Evolutionary conservation across 805 yeast genomes (phyloP).

Genomic region (Kodamaea lidongshanica): DNA sequence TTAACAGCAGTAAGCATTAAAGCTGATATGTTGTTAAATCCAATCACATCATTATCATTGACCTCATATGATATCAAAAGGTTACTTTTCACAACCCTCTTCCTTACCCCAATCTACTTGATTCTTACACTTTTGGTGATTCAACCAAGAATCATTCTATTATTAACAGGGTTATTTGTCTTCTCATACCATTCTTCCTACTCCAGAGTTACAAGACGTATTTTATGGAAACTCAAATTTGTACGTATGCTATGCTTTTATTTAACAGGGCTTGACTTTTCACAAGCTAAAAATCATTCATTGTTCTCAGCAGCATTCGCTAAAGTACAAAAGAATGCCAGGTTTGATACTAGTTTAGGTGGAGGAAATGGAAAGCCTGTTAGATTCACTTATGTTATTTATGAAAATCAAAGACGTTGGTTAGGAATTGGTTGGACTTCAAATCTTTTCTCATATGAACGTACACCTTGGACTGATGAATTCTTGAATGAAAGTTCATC

Average conservation of each 20-base stretch:
- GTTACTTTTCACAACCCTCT: conserved; percentile 73
- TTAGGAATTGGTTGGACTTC: conserved; percentile 97
- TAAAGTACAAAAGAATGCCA: conserved; percentile 39
- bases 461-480: conserved; percentile 97
- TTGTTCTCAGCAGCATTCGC: conserved; percentile 52
- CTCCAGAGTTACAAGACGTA: conserved; percentile 73
- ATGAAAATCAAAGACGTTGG: conserved; percentile 96
- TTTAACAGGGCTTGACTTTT: conserved; percentile 80
- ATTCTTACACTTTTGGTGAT: conserved; percentile 60
- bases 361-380: conserved; percentile 42
- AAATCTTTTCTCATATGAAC: conserved; percentile 81
- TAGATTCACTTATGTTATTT: conserved; percentile 83
- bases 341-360: conserved; percentile 16
- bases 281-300: conserved; percentile 37
- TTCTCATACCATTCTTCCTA: conserved; percentile 84
- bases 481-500: conserved; percentile 79
- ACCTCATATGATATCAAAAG: conserved; percentile 75
- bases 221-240: conserved; percentile 76
- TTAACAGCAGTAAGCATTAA: conserved; percentile 70
- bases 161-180: conserved; percentile 52
- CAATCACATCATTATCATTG: conserved; percentile 69
- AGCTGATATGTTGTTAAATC: conserved; percentile 70
- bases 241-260: conserved; percentile 71
- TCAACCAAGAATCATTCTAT: conserved; percentile 61
- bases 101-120: conserved; percentile 80